phyloP scores from a whole-genome alignment of 139 green algal species.

The Spirogloea muscicola region DNA sequence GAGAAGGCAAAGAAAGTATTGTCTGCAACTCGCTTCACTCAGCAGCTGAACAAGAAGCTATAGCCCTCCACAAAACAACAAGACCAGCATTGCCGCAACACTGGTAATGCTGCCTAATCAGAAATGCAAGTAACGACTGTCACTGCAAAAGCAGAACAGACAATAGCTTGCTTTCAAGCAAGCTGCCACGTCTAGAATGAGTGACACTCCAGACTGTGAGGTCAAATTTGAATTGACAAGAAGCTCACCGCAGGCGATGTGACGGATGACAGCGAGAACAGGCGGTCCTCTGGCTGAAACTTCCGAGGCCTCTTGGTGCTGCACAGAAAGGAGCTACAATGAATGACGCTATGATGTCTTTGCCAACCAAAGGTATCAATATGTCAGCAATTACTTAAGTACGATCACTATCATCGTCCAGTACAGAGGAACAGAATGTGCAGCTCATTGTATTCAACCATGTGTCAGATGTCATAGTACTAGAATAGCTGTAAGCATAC shows the following conservation, averaged over 20 bases:
- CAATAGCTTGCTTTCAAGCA: neutral
- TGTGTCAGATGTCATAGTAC: no score
- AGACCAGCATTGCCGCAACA: neutral
- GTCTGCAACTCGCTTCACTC: no score
- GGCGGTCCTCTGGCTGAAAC: slow-evolving; percentile 53
- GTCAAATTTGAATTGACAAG: neutral
- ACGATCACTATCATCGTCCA: no score
- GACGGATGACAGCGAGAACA: slow-evolving; percentile 54
- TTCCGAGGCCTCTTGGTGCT: slow-evolving; percentile 45
- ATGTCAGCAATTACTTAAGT: no score
- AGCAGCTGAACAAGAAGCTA: no score
- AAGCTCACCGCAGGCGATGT: slow-evolving; percentile 46
- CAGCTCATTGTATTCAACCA: no score
- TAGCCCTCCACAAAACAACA: neutral
- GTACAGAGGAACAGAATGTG: no score
- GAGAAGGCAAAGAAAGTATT: no score
- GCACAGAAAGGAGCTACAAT: no score
- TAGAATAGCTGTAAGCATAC: neutral
- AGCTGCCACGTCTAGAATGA: neutral
- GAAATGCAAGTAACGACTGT: neutral
- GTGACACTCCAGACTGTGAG: no score
- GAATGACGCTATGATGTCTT: no score
- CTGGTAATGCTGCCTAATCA: neutral
- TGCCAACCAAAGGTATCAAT: no score
- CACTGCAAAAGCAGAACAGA: neutral